These are phyloP conservation scores for Herpetomonas muscarum DNA, from an alignment of 208 protist species.

Conservation along the genomic window DNA sequence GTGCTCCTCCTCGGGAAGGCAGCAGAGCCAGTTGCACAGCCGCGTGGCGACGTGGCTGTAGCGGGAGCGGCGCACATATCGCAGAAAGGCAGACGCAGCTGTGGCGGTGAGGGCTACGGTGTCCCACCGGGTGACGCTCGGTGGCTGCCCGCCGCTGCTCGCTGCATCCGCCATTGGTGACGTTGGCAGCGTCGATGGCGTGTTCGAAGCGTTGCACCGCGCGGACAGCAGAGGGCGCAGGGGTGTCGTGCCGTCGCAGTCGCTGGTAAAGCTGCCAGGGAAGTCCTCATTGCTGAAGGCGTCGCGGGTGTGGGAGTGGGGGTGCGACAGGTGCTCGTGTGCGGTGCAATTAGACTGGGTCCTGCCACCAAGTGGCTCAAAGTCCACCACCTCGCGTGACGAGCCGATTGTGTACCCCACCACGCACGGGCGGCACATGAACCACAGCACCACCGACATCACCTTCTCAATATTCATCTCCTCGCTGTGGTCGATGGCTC, in stretches of 20 bases:
- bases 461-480: conserved; percentile 16
- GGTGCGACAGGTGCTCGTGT: too few relatives aligned
- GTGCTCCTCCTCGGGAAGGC: conserved; percentile 6
- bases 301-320: too few relatives aligned
- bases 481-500: neutral
- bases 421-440: conserved; percentile 21
- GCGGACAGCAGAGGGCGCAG: too few relatives aligned
- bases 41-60: conserved; percentile 21
- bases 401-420: conserved; percentile 23
- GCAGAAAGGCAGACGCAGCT: conserved; percentile 25
- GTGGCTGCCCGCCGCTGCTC: neutral
- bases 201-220: too few relatives aligned
- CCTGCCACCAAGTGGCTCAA: neutral
- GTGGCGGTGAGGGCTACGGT: conserved; percentile 27
- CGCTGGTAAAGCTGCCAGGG: too few relatives aligned
- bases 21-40: conserved; percentile 37
- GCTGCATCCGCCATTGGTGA: neutral
- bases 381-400: neutral
- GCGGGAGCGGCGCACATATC: conserved; percentile 14
- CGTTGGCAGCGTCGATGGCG: too few relatives aligned
- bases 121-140: conserved; percentile 14
- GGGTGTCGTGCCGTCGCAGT: too few relatives aligned
- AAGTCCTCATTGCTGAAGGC: too few relatives aligned
- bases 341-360: too few relatives aligned
- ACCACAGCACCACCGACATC: conserved; percentile 29